Percentiles rank a stretch among this genome's conserved stretches.
These are phyloP conservation scores for Trichocomaceae sp. DNA, from an alignment of 2,329 filamentous ascomycete genomes.

Conservation along the genomic window DNA sequence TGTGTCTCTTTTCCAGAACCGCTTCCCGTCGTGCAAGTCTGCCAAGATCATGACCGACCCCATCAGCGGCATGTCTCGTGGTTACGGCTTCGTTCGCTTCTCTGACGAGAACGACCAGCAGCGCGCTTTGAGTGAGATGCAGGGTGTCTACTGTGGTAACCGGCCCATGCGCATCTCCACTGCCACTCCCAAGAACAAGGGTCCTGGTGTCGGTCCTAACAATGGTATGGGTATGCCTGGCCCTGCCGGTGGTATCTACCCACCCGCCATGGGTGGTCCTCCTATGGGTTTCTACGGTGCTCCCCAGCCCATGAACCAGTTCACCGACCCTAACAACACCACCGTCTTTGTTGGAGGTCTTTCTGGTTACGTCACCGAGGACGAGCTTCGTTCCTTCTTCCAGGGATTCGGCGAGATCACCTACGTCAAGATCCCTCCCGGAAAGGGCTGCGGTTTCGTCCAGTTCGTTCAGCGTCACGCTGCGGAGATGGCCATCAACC, in stretches of 20 bases:
- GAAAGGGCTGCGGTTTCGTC: conserved; percentile 98
- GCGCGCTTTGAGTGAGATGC: conserved; percentile 93
- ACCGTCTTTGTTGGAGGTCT: conserved; percentile 97
- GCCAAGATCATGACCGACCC: conserved; percentile 99
- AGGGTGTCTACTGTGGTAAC: conserved; percentile 98
- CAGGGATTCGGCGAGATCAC: conserved; percentile 99
- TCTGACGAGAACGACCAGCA: conserved; percentile 94
- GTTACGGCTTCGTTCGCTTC: conserved; percentile 97
- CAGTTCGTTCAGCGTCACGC: conserved; percentile 98
- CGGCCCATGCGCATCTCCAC: conserved; percentile 97
- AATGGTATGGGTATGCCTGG: conserved; percentile 45
- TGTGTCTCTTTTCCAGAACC: conserved; percentile 92
- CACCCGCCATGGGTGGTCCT: conserved; percentile 57
- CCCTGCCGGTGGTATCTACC: conserved; percentile 56
- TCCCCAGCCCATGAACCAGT: conserved; percentile 93
- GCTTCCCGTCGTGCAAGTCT: conserved; percentile 95
- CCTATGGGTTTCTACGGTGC: conserved; percentile 60
- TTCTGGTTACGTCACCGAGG: conserved; percentile 96
- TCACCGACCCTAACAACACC: conserved; percentile 99
- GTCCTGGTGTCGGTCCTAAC: conserved; percentile 49
- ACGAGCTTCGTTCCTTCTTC: conserved; percentile 99
- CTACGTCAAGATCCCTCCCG: conserved; percentile 98
- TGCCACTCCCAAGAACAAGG: conserved; percentile 88
- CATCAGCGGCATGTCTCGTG: conserved; percentile 93
- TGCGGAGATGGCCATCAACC: conserved; percentile 99